phyloP scores from a whole-genome alignment of 441 rosid species.

The Hura crepitans region DNA sequence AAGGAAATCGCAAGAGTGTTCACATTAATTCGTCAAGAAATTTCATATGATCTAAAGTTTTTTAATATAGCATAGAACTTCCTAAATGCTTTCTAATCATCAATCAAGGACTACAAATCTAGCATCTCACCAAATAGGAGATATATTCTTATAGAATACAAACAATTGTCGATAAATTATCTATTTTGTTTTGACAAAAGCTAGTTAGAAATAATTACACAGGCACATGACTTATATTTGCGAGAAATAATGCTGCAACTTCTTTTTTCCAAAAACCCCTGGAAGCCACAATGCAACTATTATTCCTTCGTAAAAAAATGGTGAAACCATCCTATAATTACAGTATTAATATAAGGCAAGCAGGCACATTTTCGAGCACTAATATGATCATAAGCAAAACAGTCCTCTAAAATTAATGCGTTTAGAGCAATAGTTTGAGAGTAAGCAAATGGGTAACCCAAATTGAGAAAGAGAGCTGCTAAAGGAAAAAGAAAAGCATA shows the following conservation, averaged over 20 bases:
- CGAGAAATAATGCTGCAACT: not conserved
- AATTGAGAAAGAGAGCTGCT: too few species aligned
- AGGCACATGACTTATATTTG: not conserved
- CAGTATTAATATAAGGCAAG: too few species aligned
- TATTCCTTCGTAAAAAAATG: too few species aligned
- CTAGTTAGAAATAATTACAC: not conserved
- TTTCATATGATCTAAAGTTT: not conserved
- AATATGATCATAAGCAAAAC: too few species aligned
- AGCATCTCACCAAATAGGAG: not conserved
- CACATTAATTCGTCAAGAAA: not conserved
- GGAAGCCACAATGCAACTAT: too few species aligned
- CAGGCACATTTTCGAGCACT: too few species aligned
- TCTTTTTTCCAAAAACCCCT: too few species aligned
- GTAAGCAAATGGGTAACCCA: too few species aligned
- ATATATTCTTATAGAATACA: not conserved
- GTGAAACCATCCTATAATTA: too few species aligned
- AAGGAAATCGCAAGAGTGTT: not conserved
- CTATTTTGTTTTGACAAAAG: not conserved
- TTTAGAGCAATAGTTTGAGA: too few species aligned
- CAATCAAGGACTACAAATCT: not conserved
- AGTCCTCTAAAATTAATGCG: too few species aligned
- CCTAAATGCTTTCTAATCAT: not conserved
- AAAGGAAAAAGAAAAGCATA: too few species aligned
- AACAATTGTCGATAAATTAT: constrained; percentile 3
- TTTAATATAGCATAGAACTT: not conserved